Base-by-base conservation (phyloP, 202 grass and related monocot genomes). In the Setaria viridis region DNA sequence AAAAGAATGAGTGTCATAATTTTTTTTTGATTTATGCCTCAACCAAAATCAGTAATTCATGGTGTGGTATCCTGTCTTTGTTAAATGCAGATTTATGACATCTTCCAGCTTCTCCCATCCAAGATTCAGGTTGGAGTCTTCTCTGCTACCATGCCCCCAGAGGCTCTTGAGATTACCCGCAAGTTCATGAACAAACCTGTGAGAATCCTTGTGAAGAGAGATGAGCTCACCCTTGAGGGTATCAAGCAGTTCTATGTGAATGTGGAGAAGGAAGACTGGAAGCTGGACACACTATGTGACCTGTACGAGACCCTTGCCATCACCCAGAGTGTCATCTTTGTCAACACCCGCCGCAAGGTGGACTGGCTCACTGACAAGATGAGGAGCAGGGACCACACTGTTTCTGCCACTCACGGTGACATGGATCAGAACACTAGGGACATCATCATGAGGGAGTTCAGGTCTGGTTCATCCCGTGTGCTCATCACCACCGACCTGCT, bases 241-340 rank as follows among this genome's bases (percentile, higher is more conserved):
- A 97, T 97, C 82, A 97, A 97, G 72, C 94, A 97, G 84, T 97
- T 97, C 62, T 97, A 97, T 69, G 94, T 97, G n/a, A 97, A 97
- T 57, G 91, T 97, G 34, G 94, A 97, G 69, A 97, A 93, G 80
- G 94, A 97, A 85, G 94, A 97, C 21, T 97, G 94, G 94, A 97
- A 97, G 85, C 89, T 97, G 2, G 94, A 97, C 77, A 97, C 94
- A 19, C 89, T 97, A 29, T 97, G 94, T 76, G 94, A 97, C 79
- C 87, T 97, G 62, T 97, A 97, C 0, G 94, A 97, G 89, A 97
- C 94, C 49, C 82, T 97, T 50, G 94, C 94, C 59, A 97, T 97
- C 74, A 97, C 94, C 17, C 94, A 97, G 85, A 93, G 91, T 49
- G 94, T 97, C 80, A 97, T 97, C 85, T 97, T 97, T 2, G 94